Evolutionary conservation across 1,139 yeast genomes (phyloP), one percentile per base, ranked within the genome.

Genomic region (Nadsonia commutata): DNA sequence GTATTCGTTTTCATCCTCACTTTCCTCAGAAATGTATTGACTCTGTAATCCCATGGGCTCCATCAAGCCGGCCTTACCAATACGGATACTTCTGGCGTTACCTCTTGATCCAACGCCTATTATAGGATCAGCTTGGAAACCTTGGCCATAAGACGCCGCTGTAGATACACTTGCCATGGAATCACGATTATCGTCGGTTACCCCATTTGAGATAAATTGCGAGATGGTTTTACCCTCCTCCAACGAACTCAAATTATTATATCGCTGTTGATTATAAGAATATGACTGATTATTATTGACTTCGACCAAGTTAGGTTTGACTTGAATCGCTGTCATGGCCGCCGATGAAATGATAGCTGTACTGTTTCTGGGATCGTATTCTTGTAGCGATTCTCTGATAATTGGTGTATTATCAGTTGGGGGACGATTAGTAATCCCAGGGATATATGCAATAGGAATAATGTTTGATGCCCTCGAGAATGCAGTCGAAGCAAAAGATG

Each of bases 21-120:
- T 17, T 20, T 49, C 53, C 42, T 50, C 53, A n/a, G 41, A 41
- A 47, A 52, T 52, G 37, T 49, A 42, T 37, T 52, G 48, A 13
- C 47, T 44, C 31, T 52, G 55, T 21, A 52, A 43, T 8, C 56
- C 56, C 4, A 50, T 39, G 16, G 52, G 48, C 9, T 13, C 33
- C 5, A 27, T 11, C 5, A 13, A 4, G 8, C 8, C 37, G 11
- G 38, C 23, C 37, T 42, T 42, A 7, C 41, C 41, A 11, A 38
- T 38, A 22, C 41, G 44, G 20, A 42, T 42, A 18, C 39, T 31
- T 16, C 41, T 40, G 2, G 44, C 44, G 13, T 42, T 42, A 38
- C 19, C 44, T 6, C 44, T 23, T 27, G 27, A 38, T 9, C 38
- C 41, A 23, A 20, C 19, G 6, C 23, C 37, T 17, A 39, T 37